Base-by-base conservation (phyloP, 352 stramenopile species). In the Plasmopara muralis region DNA sequence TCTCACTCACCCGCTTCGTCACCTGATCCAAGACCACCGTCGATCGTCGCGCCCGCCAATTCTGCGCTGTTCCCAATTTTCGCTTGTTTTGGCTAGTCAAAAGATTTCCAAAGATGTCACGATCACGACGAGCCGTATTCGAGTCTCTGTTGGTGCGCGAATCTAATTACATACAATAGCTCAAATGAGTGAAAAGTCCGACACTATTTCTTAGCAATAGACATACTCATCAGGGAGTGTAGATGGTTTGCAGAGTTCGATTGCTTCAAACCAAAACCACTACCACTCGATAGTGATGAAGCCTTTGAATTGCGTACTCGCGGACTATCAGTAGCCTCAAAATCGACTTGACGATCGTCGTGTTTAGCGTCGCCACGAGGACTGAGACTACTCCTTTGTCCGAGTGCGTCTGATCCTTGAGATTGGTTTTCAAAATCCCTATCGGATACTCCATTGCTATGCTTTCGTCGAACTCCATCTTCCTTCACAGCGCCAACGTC, bases 241-340 rank as follows among this genome's bases (percentile, higher is more conserved):
- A 89, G 50, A 60, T 89, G 79, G 10, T 57, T 68, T 6, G 45
- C 74, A 15, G 78, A 87, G 30, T 89, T 89, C 33, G 78, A 89
- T 38, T 58, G 60, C 14, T 70, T 62, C 25, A 47, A 42, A 39
- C 15, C 10, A 51, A 48, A 18, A 37, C 20, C 51, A 28, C 14
- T 62, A 50, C 39, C 42, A 52, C 57, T 66, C 9, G 45, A 39
- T 25, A 35, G 44, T 46, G 46, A 38, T 2, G 30, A 15, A 16
- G 50, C 15, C 9, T 60, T 62, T 15, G 20, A 43, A 35, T 63
- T 77, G 9, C 18, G 48, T 28, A 48, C 6, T 40, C 47, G 50
- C n/a, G 49, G 7, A 14, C 29, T 64, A 41, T 14, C 38, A 29
- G 18, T 18, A 6, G 30, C 25, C 49, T 68, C 61, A 18, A 20